Conservation (phyloP, 805 yeast species). For the Candida mattraensis region DNA sequence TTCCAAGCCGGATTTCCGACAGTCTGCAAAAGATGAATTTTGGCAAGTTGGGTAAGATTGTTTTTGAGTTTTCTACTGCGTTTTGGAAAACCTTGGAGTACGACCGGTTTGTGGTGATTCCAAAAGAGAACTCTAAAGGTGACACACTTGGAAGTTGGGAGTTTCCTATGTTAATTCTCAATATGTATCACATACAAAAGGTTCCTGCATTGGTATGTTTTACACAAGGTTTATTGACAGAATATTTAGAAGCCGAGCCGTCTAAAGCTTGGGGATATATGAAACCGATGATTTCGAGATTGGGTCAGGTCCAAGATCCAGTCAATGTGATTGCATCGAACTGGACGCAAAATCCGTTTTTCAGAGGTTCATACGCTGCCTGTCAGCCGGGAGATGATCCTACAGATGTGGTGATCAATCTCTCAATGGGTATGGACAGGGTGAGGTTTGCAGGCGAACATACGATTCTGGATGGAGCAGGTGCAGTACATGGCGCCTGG, state of each 20-base stretch:
- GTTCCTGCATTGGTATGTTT: constrained; percentile 61
- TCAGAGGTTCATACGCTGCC: constrained; percentile 82
- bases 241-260: constrained; percentile 52
- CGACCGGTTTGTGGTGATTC: constrained; percentile 50
- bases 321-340: constrained; percentile 49
- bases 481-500: constrained; percentile 93
- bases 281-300: constrained; percentile 46
- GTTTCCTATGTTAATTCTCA: constrained; percentile 62
- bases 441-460: constrained; percentile 92
- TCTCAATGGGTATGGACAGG: constrained; percentile 55
- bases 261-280: constrained; percentile 56
- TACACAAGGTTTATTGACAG: constrained; percentile 73
- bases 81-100: constrained; percentile 57
- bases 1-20: constrained; percentile 45
- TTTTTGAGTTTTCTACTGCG: constrained; percentile 60
- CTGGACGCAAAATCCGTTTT: constrained; percentile 81
- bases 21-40: constrained; percentile 52
- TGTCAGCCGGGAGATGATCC: constrained; percentile 71
- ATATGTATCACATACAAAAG: constrained; percentile 48
- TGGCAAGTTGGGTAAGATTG: constrained; percentile 72
- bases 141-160: constrained; percentile 46
- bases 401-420: constrained; percentile 56
- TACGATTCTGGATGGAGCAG: constrained; percentile 81
- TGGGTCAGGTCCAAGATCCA: constrained; percentile 32
- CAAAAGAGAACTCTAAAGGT: constrained; percentile 32